These are phyloP conservation scores for Nymphaea colorata DNA, from an alignment of 164 flowering plant genomes.

Conservation along the genomic window DNA sequence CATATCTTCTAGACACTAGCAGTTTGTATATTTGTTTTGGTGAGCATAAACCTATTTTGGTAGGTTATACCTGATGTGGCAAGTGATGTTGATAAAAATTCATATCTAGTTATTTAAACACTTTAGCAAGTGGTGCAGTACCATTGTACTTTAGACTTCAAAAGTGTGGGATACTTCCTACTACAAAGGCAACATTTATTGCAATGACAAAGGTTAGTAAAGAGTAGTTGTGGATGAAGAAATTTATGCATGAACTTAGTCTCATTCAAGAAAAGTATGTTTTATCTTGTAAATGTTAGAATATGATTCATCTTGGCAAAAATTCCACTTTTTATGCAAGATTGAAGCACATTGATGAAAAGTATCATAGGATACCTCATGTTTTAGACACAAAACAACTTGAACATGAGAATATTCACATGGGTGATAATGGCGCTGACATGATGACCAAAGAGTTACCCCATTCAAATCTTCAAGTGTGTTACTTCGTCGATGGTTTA, in stretches of 20 bases:
- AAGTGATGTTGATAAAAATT: not conserved
- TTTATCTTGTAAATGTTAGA: not conserved
- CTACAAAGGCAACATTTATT: not conserved
- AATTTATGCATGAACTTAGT: not conserved
- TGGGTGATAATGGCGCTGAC: not conserved
- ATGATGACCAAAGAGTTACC: not conserved
- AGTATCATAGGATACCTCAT: conserved; percentile 1
- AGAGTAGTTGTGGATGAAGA: conserved; percentile 6
- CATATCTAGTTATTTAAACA: not conserved
- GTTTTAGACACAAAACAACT: not conserved
- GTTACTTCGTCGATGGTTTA: not conserved
- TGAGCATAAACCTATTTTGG: not conserved
- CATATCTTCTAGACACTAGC: not conserved
- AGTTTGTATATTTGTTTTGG: not conserved
- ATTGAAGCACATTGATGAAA: not conserved
- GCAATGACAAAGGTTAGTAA: not conserved
- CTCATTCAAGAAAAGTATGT: conserved; percentile 3
- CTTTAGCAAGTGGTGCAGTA: not conserved
- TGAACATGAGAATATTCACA: not conserved
- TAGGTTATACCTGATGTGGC: conserved; percentile 3
- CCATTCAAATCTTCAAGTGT: not conserved
- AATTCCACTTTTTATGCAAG: not conserved
- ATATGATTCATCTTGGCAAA: conserved; percentile 1
- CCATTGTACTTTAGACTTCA: not conserved
- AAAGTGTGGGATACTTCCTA: not conserved